Conservation (phyloP, 129 eudicot genomes). For the Flaveria linearis region DNA sequence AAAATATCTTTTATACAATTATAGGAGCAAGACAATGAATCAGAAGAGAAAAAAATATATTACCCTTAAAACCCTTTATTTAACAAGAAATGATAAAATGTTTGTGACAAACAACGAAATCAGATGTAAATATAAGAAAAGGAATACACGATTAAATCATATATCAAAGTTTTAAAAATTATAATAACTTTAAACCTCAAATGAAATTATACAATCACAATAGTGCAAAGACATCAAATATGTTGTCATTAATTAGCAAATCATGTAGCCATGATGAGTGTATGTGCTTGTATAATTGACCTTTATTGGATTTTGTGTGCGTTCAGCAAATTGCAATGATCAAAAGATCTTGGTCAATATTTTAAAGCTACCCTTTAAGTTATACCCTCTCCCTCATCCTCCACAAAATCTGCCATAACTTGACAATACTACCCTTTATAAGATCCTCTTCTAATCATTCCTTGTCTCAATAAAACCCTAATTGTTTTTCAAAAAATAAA, state of each 20-base stretch:
- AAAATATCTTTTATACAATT: too few species aligned
- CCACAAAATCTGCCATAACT: conserved; percentile 14
- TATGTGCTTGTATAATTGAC: conserved; percentile 29
- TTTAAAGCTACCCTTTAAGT: conserved; percentile 26
- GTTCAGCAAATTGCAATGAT: conserved; percentile 32
- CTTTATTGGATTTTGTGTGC: conserved; percentile 42
- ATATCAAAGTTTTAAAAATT: background rate
- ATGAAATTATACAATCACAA: background rate
- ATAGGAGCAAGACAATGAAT: too few species aligned
- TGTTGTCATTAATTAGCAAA: conserved; percentile 34
- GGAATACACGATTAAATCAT: too few species aligned
- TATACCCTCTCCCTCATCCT: background rate
- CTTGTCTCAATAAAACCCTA: conserved; percentile 28
- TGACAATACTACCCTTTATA: conserved; percentile 31
- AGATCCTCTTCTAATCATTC: conserved; percentile 36
- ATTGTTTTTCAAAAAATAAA: background rate
- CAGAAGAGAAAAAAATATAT: too few species aligned
- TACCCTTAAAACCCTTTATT: too few species aligned
- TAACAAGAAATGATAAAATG: too few species aligned
- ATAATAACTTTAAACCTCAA: background rate
- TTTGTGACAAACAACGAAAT: too few species aligned
- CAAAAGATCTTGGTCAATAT: conserved; percentile 38
- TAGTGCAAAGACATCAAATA: conserved; percentile 16
- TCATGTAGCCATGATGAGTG: conserved; percentile 38
- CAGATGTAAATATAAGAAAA: too few species aligned